Percentiles rank a stretch among this genome's conserved stretches.
Evolutionary conservation across 768 basidiomycete species (phyloP).

Genomic region (Pleurotus pulmonarius): DNA sequence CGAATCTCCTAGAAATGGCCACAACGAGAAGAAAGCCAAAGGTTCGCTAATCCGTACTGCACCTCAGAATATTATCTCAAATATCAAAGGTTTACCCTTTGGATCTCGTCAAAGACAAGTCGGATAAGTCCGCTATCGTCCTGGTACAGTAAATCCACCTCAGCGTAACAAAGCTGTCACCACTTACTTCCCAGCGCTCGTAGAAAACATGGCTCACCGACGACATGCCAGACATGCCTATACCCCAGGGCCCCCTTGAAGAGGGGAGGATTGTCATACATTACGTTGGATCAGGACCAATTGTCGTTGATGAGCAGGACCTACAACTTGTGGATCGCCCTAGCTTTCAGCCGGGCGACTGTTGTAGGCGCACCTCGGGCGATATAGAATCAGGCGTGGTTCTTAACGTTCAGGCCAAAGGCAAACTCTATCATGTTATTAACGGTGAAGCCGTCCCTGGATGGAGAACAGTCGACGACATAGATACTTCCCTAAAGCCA

Average conservation of each 20-base stretch:
- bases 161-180: neutral
- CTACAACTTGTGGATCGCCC: conserved; percentile 68
- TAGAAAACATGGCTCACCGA: conserved; percentile 88
- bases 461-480: conserved; percentile 59
- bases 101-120: conserved; percentile 56
- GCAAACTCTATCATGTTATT: conserved; percentile 74
- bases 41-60: neutral
- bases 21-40: neutral
- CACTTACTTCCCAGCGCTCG: neutral
- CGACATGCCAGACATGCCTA: conserved; percentile 44
- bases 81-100: conserved; percentile 56
- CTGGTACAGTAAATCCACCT: conserved; percentile 40
- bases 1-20: neutral
- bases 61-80: neutral
- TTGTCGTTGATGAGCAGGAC: conserved; percentile 66
- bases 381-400: conserved; percentile 78
- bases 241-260: conserved; percentile 52
- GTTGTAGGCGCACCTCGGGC: conserved; percentile 75
- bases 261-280: conserved; percentile 84
- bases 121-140: conserved; percentile 54
- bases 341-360: conserved; percentile 72
- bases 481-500: conserved; percentile 54
- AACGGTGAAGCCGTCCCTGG: conserved; percentile 53
- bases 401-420: conserved; percentile 54
- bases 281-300: conserved; percentile 50